phyloP scores from a whole-genome alignment of 441 rosid species.

The Breynia disticha region DNA sequence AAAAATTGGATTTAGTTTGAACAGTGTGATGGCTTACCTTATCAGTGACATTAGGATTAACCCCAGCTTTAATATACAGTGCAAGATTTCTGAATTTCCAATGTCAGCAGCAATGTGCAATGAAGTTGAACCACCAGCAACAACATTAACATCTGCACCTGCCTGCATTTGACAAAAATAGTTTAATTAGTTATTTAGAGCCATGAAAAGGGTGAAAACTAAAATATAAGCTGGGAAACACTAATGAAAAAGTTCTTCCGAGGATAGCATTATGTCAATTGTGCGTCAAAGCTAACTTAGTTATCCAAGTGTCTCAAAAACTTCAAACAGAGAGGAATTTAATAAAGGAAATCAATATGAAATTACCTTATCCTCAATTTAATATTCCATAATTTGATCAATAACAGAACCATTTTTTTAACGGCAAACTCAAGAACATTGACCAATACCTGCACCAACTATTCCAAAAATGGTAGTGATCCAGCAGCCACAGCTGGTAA shows the following conservation, averaged over 20 bases:
- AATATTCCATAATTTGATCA: too few species aligned
- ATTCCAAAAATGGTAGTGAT: constrained; percentile 64
- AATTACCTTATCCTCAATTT: too few species aligned
- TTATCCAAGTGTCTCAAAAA: too few species aligned
- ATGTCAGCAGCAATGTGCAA: constrained; percentile 83
- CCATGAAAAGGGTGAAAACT: constrained; percentile 1
- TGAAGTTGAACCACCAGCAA: constrained; percentile 89
- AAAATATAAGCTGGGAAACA: not conserved
- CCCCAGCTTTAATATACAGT: constrained; percentile 73
- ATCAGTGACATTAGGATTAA: constrained; percentile 65
- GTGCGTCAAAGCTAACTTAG: too few species aligned
- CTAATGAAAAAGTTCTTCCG: too few species aligned
- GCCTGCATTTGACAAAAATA: constrained; percentile 41
- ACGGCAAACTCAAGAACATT: not conserved
- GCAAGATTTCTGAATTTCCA: constrained; percentile 59
- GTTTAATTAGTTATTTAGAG: not conserved
- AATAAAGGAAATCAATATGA: too few species aligned
- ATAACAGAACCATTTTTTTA: not conserved
- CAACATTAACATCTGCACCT: constrained; percentile 67
- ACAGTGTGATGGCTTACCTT: constrained; percentile 39
- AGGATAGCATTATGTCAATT: too few species aligned
- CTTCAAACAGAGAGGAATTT: too few species aligned
- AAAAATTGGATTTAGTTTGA: not conserved
- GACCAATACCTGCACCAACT: constrained; percentile 55
- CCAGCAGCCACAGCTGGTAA: constrained; percentile 88